A percentile compares a stretch with the other conserved stretches of the same genome.
phyloP scores from a whole-genome alignment of 2,329 filamentous ascomycete genomes.

The Paraphaeosphaeria sporulosa region DNA sequence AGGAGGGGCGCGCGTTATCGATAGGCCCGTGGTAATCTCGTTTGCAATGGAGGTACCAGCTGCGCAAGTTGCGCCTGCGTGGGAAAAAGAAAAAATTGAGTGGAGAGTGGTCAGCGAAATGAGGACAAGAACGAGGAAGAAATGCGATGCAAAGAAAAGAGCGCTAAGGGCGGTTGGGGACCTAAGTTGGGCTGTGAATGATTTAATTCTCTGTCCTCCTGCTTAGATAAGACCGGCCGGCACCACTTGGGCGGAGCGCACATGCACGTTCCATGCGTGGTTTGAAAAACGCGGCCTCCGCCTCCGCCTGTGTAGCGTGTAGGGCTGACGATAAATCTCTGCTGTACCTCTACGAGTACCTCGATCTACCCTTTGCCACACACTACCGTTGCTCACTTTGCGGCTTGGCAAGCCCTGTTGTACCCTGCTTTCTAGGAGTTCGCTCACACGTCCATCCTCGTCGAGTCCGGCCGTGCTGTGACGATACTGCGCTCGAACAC shows the following conservation, averaged over 20 bases:
- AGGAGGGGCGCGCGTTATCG: constrained; percentile 6
- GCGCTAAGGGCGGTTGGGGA: constrained; percentile 3
- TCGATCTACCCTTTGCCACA: not conserved
- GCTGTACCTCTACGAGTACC: not conserved
- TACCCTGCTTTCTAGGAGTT: too few relatives aligned
- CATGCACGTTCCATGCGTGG: constrained; percentile 7
- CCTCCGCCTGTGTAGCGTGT: not conserved
- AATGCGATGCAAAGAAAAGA: not conserved
- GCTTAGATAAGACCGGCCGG: not conserved
- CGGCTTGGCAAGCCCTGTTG: too few relatives aligned
- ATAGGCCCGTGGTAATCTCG: constrained; percentile 10
- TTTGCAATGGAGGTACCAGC: not conserved
- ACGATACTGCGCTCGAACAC: too few relatives aligned
- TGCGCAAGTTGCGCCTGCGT: not conserved
- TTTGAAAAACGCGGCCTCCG: not conserved
- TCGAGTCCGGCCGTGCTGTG: too few relatives aligned
- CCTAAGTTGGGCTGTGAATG: constrained; percentile 11
- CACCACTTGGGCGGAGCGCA: constrained; percentile 8
- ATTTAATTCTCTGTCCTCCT: constrained; percentile 6
- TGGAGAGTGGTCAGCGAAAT: constrained; percentile 9
- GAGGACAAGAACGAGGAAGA: not conserved
- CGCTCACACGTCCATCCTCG: too few relatives aligned
- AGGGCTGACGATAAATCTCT: constrained; percentile 7
- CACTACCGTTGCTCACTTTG: too few relatives aligned
- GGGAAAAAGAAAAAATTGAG: not conserved